A percentile compares a stretch with the other conserved stretches of the same genome.
phyloP scores from a whole-genome alignment of 805 yeast genomes.

The Lipomyces japonicus region DNA sequence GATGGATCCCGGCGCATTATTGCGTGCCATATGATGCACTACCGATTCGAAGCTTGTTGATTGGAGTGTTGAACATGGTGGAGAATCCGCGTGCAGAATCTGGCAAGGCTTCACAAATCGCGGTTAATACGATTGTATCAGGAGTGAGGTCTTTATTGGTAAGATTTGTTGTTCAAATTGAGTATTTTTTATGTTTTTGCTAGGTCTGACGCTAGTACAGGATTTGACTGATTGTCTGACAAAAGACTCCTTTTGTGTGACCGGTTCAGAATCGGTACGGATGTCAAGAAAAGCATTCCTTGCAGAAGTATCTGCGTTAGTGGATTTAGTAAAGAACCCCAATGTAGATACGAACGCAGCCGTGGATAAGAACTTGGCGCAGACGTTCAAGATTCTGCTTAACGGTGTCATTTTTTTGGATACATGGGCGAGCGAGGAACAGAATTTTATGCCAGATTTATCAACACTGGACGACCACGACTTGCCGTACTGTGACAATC shows the following conservation, averaged over 20 bases:
- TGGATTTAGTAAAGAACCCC: slow-evolving; percentile 39
- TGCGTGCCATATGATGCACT: slow-evolving; percentile 40
- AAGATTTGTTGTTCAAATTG: neutral
- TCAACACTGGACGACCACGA: no score
- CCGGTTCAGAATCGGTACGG: slow-evolving; percentile 33
- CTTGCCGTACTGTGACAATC: slow-evolving; percentile 3
- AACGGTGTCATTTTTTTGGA: slow-evolving; percentile 37
- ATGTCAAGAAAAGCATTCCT: slow-evolving; percentile 39
- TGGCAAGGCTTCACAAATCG: slow-evolving; percentile 35
- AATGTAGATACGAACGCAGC: slow-evolving; percentile 35
- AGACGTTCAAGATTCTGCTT: slow-evolving; percentile 36
- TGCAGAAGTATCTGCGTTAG: slow-evolving; percentile 41
- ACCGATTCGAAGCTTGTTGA: slow-evolving; percentile 38
- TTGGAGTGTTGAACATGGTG: slow-evolving; percentile 38
- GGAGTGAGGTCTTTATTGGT: slow-evolving; percentile 40
- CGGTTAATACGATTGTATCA: slow-evolving; percentile 39
- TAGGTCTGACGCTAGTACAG: neutral
- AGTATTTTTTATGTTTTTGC: neutral
- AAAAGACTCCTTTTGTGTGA: slow-evolving; percentile 36
- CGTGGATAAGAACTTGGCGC: slow-evolving; percentile 36
- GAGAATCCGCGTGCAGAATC: slow-evolving; percentile 32
- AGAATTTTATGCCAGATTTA: no score
- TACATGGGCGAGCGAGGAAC: slow-evolving; percentile 31
- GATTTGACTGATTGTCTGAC: slow-evolving; percentile 38
- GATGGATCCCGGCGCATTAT: slow-evolving; percentile 45